phyloP scores from a whole-genome alignment of 2,329 filamentous ascomycete species.

The Neonectria hederae region DNA sequence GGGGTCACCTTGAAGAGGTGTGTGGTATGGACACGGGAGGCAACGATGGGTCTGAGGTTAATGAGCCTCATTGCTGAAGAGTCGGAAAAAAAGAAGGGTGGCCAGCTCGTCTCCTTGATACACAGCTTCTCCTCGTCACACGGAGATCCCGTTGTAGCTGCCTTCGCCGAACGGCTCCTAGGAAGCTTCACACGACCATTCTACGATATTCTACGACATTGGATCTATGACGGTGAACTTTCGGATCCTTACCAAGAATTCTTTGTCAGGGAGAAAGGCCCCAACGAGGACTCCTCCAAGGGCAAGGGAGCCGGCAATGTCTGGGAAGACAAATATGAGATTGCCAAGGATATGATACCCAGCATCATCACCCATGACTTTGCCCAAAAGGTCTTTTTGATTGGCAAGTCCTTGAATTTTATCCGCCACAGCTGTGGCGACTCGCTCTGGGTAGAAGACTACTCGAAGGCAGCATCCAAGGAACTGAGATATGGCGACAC shows the following conservation, averaged over 20 bases:
- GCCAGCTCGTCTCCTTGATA: conserved; percentile 91
- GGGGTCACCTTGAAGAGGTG: conserved; percentile 95
- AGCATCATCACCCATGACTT: conserved; percentile 94
- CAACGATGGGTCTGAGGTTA: conserved; percentile 91
- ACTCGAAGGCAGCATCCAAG: conserved; percentile 92
- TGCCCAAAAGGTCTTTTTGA: conserved; percentile 94
- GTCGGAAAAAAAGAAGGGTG: conserved; percentile 82
- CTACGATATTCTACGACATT: conserved; percentile 93
- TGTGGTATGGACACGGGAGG: conserved; percentile 96
- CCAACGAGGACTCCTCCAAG: conserved; percentile 58
- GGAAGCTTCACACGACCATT: conserved; percentile 91
- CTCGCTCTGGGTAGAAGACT: conserved; percentile 92
- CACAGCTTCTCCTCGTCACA: conserved; percentile 94
- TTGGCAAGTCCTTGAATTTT: conserved; percentile 98
- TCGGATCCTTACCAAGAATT: conserved; percentile 97
- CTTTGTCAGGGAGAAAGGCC: conserved; percentile 86
- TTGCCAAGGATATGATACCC: conserved; percentile 86
- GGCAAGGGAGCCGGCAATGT: conserved; percentile 81
- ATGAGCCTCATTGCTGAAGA: conserved; percentile 96
- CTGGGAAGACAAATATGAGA: conserved; percentile 97
- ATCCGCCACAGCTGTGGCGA: conserved; percentile 96
- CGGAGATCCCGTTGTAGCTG: conserved; percentile 92
- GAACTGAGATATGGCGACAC: conserved; percentile 94
- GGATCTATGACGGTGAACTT: conserved; percentile 98
- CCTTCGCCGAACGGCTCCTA: conserved; percentile 90